phyloP scores from a whole-genome alignment of 2,329 filamentous ascomycete genomes.

The Nigrospora osmanthi region DNA sequence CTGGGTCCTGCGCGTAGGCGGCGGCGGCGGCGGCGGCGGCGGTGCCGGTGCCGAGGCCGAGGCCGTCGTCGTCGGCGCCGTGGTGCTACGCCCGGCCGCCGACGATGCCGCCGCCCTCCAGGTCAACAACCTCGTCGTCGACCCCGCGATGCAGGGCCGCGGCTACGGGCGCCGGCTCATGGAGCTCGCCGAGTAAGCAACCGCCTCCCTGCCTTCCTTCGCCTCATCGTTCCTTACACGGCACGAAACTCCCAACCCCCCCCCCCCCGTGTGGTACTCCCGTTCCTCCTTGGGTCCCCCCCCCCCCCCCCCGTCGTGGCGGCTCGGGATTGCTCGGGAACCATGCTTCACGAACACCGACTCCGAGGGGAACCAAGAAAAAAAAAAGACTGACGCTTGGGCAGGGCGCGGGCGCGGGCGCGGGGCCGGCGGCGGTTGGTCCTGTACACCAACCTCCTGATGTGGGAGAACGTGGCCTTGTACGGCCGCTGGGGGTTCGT shows the following conservation, averaged over 20 bases:
- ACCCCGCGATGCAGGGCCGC: slow-evolving; percentile 7
- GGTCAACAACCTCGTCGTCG: slow-evolving; percentile 14
- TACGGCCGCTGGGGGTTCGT: slow-evolving; percentile 19
- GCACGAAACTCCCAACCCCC: no score
- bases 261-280: no score
- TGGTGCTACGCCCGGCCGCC: slow-evolving; percentile 11
- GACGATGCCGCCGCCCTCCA: slow-evolving; percentile 3
- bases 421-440: slow-evolving; percentile 5
- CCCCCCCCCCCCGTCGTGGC: no score
- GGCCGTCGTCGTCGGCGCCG: slow-evolving; percentile 15
- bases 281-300: no score
- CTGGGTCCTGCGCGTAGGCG: not conserved
- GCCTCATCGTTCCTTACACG: no score
- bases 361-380: no score
- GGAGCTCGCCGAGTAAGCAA: slow-evolving; percentile 7
- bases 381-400: no score
- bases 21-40: no score
- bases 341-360: no score
- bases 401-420: slow-evolving; percentile 1
- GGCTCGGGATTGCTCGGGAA: no score
- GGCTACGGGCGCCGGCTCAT: slow-evolving; percentile 14
- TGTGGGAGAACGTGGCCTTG: slow-evolving; percentile 12
- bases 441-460: slow-evolving; percentile 13
- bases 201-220: no score
- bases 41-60: no score